Base-by-base conservation (phyloP, 345 rosid genomes). In the Erucastrum elatum region DNA sequence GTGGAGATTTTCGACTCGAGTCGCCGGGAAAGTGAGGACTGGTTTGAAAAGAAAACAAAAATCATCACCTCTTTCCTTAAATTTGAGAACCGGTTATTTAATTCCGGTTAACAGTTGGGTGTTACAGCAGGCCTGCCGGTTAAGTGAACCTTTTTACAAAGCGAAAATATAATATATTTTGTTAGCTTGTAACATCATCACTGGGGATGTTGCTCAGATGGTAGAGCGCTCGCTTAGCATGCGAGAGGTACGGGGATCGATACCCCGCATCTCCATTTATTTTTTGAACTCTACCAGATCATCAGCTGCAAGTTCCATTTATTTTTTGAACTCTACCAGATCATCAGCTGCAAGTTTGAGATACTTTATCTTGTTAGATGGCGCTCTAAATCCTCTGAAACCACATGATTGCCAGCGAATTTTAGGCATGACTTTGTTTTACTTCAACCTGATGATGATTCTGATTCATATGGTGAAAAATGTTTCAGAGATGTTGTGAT, bases 171-270 rank as follows among this genome's bases (percentile, higher is more conserved):
- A n/a, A n/a, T n/a, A n/a, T n/a, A n/a, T n/a, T n/a, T n/a, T n/a
- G n/a, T n/a, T n/a, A n/a, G n/a, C n/a, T n/a, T n/a, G n/a, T n/a
- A n/a, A n/a, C n/a, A n/a, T n/a, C 8, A 59, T 10, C 49, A 27
- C 2, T 0, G 74, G 64, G 74, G 74, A 70, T 70, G 74, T 70
- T 55, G 74, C 92, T 93, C 93, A 91, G 90, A 87, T 91, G 97
- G 92, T 90, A 89, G 92, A 89, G 91, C 89, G 90, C 93, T 89
- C 87, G 91, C 90, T 89, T 91, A 87, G 90, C 93, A 93, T 87
- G 91, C 88, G 89, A 91, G 97, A 88, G 94, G 90, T 78, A 87
- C 87, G 82, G 90, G 93, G 90, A 86, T 88, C 89, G 92, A 89
- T 91, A 86, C 89, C 90, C 88, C 64, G 64, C 74, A 55, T 70